Evolutionary conservation across 331 rosid genomes (phyloP).

Genomic region (Ulmus americana): DNA sequence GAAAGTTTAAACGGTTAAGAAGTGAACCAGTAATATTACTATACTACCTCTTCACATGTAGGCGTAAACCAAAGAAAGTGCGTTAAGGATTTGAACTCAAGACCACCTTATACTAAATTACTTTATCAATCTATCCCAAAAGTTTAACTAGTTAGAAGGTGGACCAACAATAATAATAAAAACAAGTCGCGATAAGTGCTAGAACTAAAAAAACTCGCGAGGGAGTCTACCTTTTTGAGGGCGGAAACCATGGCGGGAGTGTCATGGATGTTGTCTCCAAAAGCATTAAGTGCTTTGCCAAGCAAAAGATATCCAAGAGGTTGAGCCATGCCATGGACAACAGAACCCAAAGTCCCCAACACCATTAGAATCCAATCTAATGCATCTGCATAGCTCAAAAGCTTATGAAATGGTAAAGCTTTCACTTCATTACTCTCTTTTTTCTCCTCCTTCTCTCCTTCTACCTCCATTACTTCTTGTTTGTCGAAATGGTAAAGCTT

Average conservation of each 20-base stretch:
- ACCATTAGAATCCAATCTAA: slow-evolving; percentile 69
- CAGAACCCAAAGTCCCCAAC: slow-evolving; percentile 57
- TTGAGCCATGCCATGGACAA: slow-evolving; percentile 85
- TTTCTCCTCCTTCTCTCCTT: no score
- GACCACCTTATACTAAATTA: no score
- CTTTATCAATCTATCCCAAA: background rate
- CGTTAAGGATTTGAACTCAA: no score
- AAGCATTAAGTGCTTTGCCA: slow-evolving; percentile 78
- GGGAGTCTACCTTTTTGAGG: slow-evolving; percentile 45
- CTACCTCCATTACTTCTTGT: no score
- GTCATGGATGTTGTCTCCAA: slow-evolving; percentile 49
- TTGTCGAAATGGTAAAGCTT: no score
- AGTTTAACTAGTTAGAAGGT: background rate
- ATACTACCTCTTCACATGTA: no score
- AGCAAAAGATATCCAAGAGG: slow-evolving; percentile 73
- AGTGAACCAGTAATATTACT: background rate
- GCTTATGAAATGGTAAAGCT: slow-evolving; percentile 15
- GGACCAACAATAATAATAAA: no score
- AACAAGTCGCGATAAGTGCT: no score
- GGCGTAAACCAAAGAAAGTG: background rate
- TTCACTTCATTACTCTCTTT: no score
- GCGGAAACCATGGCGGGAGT: slow-evolving; percentile 55
- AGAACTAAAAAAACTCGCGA: background rate
- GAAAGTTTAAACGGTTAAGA: no score
- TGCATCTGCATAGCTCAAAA: slow-evolving; percentile 63